Evolutionary conservation across 2,329 filamentous ascomycete species (phyloP), one percentile per base, ranked within the genome.

Genomic region (Cryphonectria parasitica): DNA sequence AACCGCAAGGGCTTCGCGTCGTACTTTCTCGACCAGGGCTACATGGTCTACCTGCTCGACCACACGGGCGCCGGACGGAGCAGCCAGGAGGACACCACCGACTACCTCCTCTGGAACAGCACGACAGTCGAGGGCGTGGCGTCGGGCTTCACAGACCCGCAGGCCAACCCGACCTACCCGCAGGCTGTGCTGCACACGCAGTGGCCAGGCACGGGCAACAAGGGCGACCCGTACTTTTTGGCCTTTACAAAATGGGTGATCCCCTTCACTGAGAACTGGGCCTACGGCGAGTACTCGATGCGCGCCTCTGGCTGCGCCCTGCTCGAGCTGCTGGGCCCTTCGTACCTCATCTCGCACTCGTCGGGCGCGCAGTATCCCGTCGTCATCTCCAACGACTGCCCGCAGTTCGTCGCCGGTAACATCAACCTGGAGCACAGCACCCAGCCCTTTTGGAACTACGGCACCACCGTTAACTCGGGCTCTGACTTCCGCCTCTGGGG

Each of bases 161-260:
- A 76, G 69, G 72, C 73, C 54, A 75, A 73, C 66, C 69, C 74
- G 60, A 74, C 76, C 22, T 80, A 78, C 74, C 78, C 78, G 2
- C 78, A 79, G 70, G 77, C 78, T 34, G 73, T 73, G 64, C 70
- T 78, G 31, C 78, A 80, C 70, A 78, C 78, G 0, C 78, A 79
- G 66, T 80, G 78, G 77, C 78, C 78, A 13, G 78, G 78, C 36
- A 76, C 75, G 11, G 77, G 77, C 2, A 74, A 75, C 52, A 71
- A 73, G 13, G 83, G 84, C 11, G 84, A 87, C 72, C 73, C 81
- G 1, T 77, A 77, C 13, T 87, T 87, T 73, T 84, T 87, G 74
- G 77, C 79, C 5, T 85, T 86, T 74, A 84, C 83, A 77, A 79
- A 80, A 43, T 80, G 80, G 41, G 79, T 83, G 64, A 78, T 84